Evolutionary conservation across 2,329 filamentous ascomycete species (phyloP).

Genomic region (Stagonosporopsis cucurbitacearum): DNA sequence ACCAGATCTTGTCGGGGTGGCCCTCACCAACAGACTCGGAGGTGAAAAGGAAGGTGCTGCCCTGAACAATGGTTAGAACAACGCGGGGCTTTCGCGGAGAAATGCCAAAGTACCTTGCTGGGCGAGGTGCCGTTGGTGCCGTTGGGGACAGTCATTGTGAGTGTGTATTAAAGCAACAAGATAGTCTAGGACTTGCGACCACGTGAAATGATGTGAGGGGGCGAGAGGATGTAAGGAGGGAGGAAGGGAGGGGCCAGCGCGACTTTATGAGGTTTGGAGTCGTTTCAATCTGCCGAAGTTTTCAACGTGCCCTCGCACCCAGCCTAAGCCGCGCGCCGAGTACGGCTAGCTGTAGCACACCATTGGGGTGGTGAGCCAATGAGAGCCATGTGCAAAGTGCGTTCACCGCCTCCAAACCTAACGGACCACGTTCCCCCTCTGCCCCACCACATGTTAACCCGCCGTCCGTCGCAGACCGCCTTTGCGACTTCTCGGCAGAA

Average conservation of each 20-base stretch:
- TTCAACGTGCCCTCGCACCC: conserved; percentile 33
- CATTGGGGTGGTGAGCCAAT: conserved; percentile 31
- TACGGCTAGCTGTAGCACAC: conserved; percentile 12
- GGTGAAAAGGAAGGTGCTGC: conserved; percentile 55
- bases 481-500: conserved; percentile 12
- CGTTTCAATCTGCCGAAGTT: conserved; percentile 37
- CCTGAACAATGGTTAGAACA: conserved; percentile 33
- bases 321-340: conserved; percentile 14
- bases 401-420: conserved; percentile 19
- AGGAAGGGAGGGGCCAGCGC: conserved; percentile 36
- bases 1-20: conserved; percentile 95
- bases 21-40: conserved; percentile 60
- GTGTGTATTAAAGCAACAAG: conserved; percentile 18
- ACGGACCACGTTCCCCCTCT: conserved; percentile 21
- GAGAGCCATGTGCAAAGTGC: conserved; percentile 6
- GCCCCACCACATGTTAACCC: conserved; percentile 8
- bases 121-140: conserved; percentile 26
- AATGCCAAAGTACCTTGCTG: conserved; percentile 33
- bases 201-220: conserved; percentile 33
- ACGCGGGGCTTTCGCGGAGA: conserved; percentile 16
- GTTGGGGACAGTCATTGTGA: conserved; percentile 38
- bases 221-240: conserved; percentile 27
- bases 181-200: conserved; percentile 51
- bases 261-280: conserved; percentile 35
- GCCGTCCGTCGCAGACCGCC: conserved; percentile 2